These are phyloP conservation scores for Ascomycota sp. DNA, from an alignment of 2,329 filamentous ascomycete genomes.

Conservation along the genomic window DNA sequence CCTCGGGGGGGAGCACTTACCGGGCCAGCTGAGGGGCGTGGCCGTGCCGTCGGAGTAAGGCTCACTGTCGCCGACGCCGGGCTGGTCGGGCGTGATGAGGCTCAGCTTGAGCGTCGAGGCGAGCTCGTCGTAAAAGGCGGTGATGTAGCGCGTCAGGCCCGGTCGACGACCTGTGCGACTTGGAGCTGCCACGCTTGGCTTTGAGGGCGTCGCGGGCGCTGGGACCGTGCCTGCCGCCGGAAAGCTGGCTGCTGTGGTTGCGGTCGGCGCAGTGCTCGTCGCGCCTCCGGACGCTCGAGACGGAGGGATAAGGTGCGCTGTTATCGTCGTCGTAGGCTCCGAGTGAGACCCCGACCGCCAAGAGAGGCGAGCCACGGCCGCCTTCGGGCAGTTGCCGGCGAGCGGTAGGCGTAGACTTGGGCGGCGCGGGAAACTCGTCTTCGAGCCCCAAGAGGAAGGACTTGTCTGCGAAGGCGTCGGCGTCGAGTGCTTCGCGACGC, in stretches of 20 bases:
- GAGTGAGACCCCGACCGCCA: too few relatives aligned
- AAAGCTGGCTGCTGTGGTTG: constrained; percentile 21
- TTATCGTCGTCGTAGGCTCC: constrained; percentile 31
- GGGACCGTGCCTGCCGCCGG: constrained; percentile 28
- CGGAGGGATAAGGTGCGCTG: constrained; percentile 48
- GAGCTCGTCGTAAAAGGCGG: constrained; percentile 91
- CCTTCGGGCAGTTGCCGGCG: too few relatives aligned
- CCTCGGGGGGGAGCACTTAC: constrained; percentile 35
- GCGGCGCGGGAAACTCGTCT: constrained; percentile 5
- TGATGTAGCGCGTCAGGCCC: constrained; percentile 74
- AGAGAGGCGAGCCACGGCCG: too few relatives aligned
- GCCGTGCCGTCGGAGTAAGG: constrained; percentile 62
- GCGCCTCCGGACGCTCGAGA: constrained; percentile 38
- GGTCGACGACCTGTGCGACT: constrained; percentile 35
- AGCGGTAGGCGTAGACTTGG: constrained; percentile 2
- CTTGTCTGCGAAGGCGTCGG: constrained; percentile 2
- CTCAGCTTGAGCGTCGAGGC: constrained; percentile 73
- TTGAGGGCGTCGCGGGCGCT: constrained; percentile 18
- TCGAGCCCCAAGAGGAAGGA: constrained; percentile 7
- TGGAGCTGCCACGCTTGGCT: constrained; percentile 34
- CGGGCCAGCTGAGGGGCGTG: constrained; percentile 84
- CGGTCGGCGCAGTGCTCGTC: constrained; percentile 28
- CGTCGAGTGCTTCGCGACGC: too few relatives aligned
- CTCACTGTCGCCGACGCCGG: constrained; percentile 84
- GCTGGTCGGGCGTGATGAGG: constrained; percentile 82